A percentile compares a stretch with the other conserved stretches of the same genome.
Evolutionary conservation across 176 grass and related monocot genomes (phyloP).

Genomic region (Elaeis guineensis): DNA sequence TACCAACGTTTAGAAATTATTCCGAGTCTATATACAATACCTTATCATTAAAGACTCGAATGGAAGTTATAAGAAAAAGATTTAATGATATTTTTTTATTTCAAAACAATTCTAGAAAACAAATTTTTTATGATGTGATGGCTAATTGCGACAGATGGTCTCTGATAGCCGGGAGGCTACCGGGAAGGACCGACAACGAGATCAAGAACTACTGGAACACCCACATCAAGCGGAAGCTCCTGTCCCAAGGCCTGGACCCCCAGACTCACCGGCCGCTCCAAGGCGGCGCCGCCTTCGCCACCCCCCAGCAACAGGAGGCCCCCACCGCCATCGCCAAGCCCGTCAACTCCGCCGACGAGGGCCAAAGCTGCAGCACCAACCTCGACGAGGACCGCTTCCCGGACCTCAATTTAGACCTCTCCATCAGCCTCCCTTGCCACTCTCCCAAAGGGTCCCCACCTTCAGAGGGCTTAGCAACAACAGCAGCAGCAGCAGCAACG

Average conservation of each 20-base stretch:
- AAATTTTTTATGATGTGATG: no score
- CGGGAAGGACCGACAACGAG: slow-evolving; percentile 76
- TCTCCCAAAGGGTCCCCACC: slow-evolving; percentile 30
- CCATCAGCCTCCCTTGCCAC: slow-evolving; percentile 48
- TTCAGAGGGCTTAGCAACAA: slow-evolving; percentile 6
- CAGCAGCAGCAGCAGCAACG: slow-evolving; percentile 20
- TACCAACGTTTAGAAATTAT: no score
- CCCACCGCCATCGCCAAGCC: neutral
- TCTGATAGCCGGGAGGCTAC: slow-evolving; percentile 67
- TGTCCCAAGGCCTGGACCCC: slow-evolving; percentile 64
- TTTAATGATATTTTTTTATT: no score
- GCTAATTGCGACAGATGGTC: slow-evolving; percentile 46
- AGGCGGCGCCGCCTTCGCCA: slow-evolving; percentile 2
- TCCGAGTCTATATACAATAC: no score
- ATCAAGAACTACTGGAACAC: slow-evolving; percentile 97
- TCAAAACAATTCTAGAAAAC: no score
- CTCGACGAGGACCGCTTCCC: slow-evolving; percentile 54
- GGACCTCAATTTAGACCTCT: slow-evolving; percentile 85
- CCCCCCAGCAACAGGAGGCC: neutral
- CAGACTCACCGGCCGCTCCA: slow-evolving; percentile 46
- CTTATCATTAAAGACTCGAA: no score
- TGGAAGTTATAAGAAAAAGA: no score
- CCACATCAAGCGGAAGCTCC: slow-evolving; percentile 80
- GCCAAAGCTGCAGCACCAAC: slow-evolving; percentile 40
- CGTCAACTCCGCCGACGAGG: neutral